These are phyloP conservation scores for Inga leiocalycina DNA, from an alignment of 306 rosid species.

Conservation along the genomic window DNA sequence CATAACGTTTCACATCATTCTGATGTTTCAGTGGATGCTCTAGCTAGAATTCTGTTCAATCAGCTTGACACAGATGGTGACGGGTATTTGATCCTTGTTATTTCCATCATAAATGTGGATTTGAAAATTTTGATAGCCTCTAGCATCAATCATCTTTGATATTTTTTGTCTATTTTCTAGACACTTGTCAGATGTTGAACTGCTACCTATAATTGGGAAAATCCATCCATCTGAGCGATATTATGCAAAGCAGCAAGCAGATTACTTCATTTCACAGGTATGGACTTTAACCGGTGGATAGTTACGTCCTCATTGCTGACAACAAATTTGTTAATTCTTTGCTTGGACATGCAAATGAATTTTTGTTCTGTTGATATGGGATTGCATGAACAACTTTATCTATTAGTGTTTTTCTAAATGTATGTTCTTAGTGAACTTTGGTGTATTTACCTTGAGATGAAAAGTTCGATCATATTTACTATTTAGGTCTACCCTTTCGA, in stretches of 20 bases:
- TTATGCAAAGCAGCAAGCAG: slow-evolving; percentile 92
- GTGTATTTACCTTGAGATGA: slow-evolving; percentile 21
- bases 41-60: slow-evolving; percentile 76
- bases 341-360: slow-evolving; percentile 19
- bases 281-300: slow-evolving; percentile 15
- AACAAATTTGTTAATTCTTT: slow-evolving; percentile 13
- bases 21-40: slow-evolving; percentile 67
- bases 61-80: slow-evolving; percentile 91
- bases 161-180: slow-evolving; percentile 44
- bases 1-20: slow-evolving; percentile 63
- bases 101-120: slow-evolving; percentile 21
- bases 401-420: slow-evolving; percentile 1
- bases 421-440: slow-evolving; percentile 20
- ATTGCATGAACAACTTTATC: slow-evolving; percentile 23
- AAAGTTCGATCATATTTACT: neutral
- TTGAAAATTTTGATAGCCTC: slow-evolving; percentile 17
- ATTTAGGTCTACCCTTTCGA: neutral
- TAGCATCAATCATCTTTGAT: slow-evolving; percentile 29
- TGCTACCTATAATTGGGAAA: slow-evolving; percentile 81
- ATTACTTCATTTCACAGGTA: slow-evolving; percentile 89
- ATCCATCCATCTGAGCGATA: slow-evolving; percentile 95
- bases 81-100: slow-evolving; percentile 54
- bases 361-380: slow-evolving; percentile 21
- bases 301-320: slow-evolving; percentile 6
- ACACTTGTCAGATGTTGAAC: slow-evolving; percentile 72